Base-by-base conservation (phyloP, 116 monocot genomes). In the Posidonia oceanica region DNA sequence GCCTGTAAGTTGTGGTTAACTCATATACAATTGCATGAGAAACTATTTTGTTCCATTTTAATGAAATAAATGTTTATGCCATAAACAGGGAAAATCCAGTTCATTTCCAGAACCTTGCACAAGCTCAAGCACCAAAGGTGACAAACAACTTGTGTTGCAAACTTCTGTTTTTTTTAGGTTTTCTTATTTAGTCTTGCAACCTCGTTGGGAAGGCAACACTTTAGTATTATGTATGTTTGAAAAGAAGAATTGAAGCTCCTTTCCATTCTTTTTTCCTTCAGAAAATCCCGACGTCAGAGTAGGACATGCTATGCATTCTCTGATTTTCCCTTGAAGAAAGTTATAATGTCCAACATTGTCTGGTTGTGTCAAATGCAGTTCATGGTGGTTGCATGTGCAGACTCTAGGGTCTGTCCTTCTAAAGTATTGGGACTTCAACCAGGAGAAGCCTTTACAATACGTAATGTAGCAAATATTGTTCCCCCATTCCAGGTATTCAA, bases 341-440 rank as follows among this genome's bases (percentile, higher is more conserved):
- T 3, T 40, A 10, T 11, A 0, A 0, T 66, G 20, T 41, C 17
- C 41, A 18, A 39, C 10, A 40, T 10, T 29, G 29, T 29, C 29
- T 65, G 14, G 40, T 64, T 23, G 8, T 70, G 16, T 83, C 68
- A 52, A 73, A 14, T 90, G 81, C 85, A 97, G 92, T 92, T 91
- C 69, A 83, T 92, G 88, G 91, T 97, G 29, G 77, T 97, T 86
- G 92, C 97, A 70, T 92, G 97, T 76, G 88, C 85, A 64, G 97
- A 97, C 75, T 97, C 97, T 8, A 89, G 97, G 80, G 92, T 97
- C 72, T 97, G 97, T 64, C 97, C 97, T 69, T 83, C 92, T 10
- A 80, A 38, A 64, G 77, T 92, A 66, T 80, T 97, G 75, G 97
- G 97, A 23, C 82, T 97, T 77, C 81, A 89, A 72, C 89, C 89